Conservation (phyloP, 257 asterid genomes). For the Echites panduratus region DNA sequence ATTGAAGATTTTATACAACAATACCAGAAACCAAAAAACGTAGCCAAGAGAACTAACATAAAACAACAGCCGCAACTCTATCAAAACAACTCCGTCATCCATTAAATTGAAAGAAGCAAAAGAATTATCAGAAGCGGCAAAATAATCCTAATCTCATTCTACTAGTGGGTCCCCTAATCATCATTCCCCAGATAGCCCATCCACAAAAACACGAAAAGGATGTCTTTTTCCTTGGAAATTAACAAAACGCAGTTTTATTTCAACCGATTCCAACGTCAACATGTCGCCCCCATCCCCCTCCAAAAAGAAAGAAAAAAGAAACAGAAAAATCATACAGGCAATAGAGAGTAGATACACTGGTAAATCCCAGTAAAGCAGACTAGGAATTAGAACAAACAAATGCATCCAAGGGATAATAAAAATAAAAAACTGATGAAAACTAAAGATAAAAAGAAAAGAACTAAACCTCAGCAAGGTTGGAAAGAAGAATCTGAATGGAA, state of each 20-base stretch:
- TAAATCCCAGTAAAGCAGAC: neutral
- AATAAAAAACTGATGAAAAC: neutral
- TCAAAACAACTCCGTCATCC: constrained; percentile 10
- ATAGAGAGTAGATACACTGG: neutral
- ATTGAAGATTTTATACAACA: neutral
- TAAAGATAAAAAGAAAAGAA: constrained; percentile 14
- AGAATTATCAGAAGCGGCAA: constrained; percentile 5
- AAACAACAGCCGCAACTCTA: constrained; percentile 12
- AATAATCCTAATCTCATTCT: neutral
- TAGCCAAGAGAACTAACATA: neutral
- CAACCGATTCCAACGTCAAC: constrained; percentile 7
- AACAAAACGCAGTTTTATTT: constrained; percentile 12
- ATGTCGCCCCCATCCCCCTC: neutral
- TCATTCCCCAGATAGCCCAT: constrained; percentile 15
- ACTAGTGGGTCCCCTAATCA: constrained; percentile 28
- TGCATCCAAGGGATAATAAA: neutral
- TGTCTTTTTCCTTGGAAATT: neutral
- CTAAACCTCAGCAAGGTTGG: constrained; percentile 23
- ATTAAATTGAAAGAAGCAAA: constrained; percentile 21
- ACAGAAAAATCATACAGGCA: neutral
- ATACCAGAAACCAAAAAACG: neutral
- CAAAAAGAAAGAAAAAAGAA: neutral
- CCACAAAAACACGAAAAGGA: constrained; percentile 2
- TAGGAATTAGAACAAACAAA: neutral
- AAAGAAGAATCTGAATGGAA: constrained; percentile 25